Percentiles rank a stretch among this genome's conserved stretches.
phyloP scores from a whole-genome alignment of 1,284 basidiomycete genomes.

The Ceratobasidium sp. region DNA sequence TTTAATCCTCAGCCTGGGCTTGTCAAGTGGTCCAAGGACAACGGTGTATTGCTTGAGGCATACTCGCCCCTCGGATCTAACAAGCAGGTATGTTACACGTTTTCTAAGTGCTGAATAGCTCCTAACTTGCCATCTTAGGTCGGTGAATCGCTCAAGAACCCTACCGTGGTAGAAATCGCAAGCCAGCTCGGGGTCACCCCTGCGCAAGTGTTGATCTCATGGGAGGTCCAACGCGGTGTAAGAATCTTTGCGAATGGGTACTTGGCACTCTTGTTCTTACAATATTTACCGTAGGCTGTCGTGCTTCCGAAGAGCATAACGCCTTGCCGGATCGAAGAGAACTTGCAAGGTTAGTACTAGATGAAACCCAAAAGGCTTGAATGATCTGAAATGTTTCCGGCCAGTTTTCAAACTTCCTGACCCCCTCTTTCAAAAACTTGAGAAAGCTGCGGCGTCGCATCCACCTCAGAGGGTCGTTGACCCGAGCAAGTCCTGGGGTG shows the following conservation, averaged over 20 bases:
- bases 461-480: conserved; percentile 68
- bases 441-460: conserved; percentile 70
- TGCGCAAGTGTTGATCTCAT: conserved; percentile 83
- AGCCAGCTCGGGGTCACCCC: conserved; percentile 76
- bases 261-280: neutral
- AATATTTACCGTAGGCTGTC: conserved; percentile 47
- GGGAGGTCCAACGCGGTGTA: conserved; percentile 84
- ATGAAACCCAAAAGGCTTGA: neutral
- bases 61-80: conserved; percentile 82
- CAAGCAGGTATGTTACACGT: conserved; percentile 63
- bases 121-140: conserved; percentile 14
- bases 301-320: conserved; percentile 62
- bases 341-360: conserved; percentile 47
- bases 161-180: conserved; percentile 67
- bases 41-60: conserved; percentile 77
- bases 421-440: conserved; percentile 70
- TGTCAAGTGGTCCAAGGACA: conserved; percentile 75
- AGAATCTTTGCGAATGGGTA: conserved; percentile 52
- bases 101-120: neutral
- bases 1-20: conserved; percentile 88
- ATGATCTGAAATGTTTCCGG: neutral
- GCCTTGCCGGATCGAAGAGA: conserved; percentile 57
- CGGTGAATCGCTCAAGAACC: conserved; percentile 41
- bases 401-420: conserved; percentile 68
- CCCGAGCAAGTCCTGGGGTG: conserved; percentile 72